Base-by-base conservation (phyloP, 345 rosid species). In the Iberis pinnata region DNA sequence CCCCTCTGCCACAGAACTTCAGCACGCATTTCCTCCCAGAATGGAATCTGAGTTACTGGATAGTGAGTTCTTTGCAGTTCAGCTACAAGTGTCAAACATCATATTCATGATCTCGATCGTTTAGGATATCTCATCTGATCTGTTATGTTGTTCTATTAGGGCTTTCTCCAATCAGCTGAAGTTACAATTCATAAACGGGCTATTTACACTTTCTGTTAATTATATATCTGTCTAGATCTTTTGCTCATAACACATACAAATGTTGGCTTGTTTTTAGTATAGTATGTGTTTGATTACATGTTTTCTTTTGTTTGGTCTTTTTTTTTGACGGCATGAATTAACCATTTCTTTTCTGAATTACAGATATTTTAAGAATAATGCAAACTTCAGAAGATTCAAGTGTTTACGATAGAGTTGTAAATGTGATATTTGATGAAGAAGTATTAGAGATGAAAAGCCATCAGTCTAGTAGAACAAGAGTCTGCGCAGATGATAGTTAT, bases 31-130 rank as follows among this genome's bases (percentile, higher is more conserved):
- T 73, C 98, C 98, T 58, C 96, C 96, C 12, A 71, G 78, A 70
- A 82, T 90, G 98, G 96, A 90, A 71, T 79, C 72, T 27, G 95
- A 86, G 78, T 61, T 84, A 58, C 68, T 90, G 50, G 96, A 90
- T 52, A 78, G 98, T 87, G 63, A 73, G 98, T 76, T 53, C 38
- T 44, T 56, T 29, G 42, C 37, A 16, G 13, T 39, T 24, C 20
- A 26, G 19, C 62, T 42, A 32, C 37, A 15, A 37, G 3, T n/a
- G 48, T 56, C 42, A 33, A 35, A 2, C 26, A 27, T 37, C 36
- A 55, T 27, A 27, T 49, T 48, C 48, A 9, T 9, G 14, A 22
- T 35, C 35, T 44, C 13, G 9, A 9, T 39, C 22, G 16, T 25
- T 39, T 50, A 17, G 37, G 42, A 8, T 9, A 51, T 52, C 11